Evolutionary conservation across 768 basidiomycete genomes (phyloP).

Genomic region (Russula emetica): DNA sequence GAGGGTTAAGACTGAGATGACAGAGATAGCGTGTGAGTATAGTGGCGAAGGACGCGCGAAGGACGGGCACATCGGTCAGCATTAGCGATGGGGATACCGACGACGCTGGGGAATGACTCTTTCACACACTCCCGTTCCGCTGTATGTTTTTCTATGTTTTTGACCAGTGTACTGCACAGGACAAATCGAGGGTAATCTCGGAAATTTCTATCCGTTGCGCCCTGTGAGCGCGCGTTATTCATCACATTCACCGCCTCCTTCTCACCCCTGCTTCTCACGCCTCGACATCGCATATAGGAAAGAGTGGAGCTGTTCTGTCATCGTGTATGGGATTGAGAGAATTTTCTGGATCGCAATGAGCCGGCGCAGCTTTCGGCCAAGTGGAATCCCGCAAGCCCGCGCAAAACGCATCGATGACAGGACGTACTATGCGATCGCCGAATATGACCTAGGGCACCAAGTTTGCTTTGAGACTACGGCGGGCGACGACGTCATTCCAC

Average conservation of each 20-base stretch:
- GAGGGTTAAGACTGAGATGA: background rate
- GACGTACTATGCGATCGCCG: background rate
- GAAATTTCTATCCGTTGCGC: background rate
- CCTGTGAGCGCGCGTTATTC: background rate
- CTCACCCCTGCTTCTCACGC: background rate
- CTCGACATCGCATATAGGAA: background rate
- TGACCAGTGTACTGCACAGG: background rate
- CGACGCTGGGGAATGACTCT: background rate
- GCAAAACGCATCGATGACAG: background rate
- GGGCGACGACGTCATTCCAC: conserved; percentile 16
- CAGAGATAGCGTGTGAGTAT: conserved; percentile 4
- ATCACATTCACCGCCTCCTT: background rate
- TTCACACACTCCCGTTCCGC: background rate
- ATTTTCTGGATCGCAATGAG: background rate
- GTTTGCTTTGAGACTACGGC: conserved; percentile 4
- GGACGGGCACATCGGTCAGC: conserved; percentile 2
- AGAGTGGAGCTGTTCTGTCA: background rate
- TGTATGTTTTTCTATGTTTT: background rate
- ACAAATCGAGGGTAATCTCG: background rate
- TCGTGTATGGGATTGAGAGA: background rate
- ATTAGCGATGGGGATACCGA: no score
- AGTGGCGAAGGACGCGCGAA: background rate
- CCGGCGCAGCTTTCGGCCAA: conserved; percentile 3
- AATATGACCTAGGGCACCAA: background rate
- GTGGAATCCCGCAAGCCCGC: background rate